Base-by-base conservation (phyloP, 2,329 filamentous ascomycete genomes). In the Xylaria arbuscula region DNA sequence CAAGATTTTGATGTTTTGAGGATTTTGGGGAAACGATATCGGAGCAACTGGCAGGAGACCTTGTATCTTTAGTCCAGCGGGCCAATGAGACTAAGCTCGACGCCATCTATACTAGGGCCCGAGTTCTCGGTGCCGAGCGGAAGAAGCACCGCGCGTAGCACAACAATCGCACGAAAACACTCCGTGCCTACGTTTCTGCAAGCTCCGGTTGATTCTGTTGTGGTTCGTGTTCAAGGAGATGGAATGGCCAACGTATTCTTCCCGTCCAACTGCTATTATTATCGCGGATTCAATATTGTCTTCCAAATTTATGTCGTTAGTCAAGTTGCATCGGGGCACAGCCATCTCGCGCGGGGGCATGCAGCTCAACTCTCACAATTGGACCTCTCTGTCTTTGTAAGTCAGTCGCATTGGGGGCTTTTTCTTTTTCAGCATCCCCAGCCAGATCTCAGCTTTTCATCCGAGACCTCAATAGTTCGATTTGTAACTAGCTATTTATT, bases 61-160 rank as follows among this genome's bases (percentile, higher is more conserved):
- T 53, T 36, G 45, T 56, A 53, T 36, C 47, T 67, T 55, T 48
- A 19, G 28, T 42, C 17, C 56, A 36, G 58, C 51, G 62, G 28
- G 55, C 64, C 57, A 68, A 61, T 55, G 64, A 53, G 54, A 47
- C 47, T 56, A 42, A 22, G 56, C 59, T 47, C 51, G 58, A 65
- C 64, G 60, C 64, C 56, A 66, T 54, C 51, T 36, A 19, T 17
- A 62, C 51, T 36, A 66, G 60, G 62, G 61, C 61, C 70, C 70
- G 62, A 62, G 62, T 63, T 66, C 53, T 72, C 70, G 68, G 70
- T 66, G 68, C 68, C 68, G 67, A 70, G 62, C 61, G 64, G 64
- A 59, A 68, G 48, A 40, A 55, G 62, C 56, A 64, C 62, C 54
- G 57, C 58, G 22, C 57, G 51, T 65, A 32, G 42, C 54, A 54